Base-by-base conservation (phyloP, 768 basidiomycete species). In the Tylopilus rubrobrunneus region DNA sequence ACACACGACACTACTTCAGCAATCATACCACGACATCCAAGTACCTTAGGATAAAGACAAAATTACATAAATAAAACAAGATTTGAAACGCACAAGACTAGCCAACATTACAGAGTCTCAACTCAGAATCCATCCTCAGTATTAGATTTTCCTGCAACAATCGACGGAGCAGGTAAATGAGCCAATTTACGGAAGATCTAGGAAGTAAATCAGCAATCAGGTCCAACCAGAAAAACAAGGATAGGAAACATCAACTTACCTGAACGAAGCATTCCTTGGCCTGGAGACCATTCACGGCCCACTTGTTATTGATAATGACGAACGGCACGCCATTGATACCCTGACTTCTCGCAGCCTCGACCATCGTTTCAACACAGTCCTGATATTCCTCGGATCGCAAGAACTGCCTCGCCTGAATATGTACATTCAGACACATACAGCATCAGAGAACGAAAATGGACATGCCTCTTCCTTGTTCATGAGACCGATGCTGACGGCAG, bases 261-360 rank as follows among this genome's bases (percentile, higher is more conserved):
- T 70, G 67, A 21, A 67, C 57, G 56, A 73, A 78, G 27, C 67
- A 71, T 23, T 76, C 77, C 29, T 67, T 59, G 2, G 70, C 63
- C 49, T 79, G 78, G 28, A 74, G 71, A 40, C 77, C 77, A 15
- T 70, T 73, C 49, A 78, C 61, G 4, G 74, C 78, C 70, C 73
- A 78, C 51, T 73, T 74, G 29, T 70, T 67, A 36, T 78, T 69
- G 49, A 79, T 71, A 27, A 80, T 75, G 49, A 77, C 71, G 60
- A 78, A 80, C 15, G 80, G 80, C 0, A 81, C 78, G 29, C 80
- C 79, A 11, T 63, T 71, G 52, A 81, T 74, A 27, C 78, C 76
- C 3, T 70, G 64, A n/a, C 62, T 56, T 51, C 68, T 71, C 12
- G 77, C 76, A 23, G 71, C 68, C 17, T 60, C 59, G 9, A 76